Base-by-base conservation (phyloP, 768 basidiomycete genomes). In the Tricholomella constricta region DNA sequence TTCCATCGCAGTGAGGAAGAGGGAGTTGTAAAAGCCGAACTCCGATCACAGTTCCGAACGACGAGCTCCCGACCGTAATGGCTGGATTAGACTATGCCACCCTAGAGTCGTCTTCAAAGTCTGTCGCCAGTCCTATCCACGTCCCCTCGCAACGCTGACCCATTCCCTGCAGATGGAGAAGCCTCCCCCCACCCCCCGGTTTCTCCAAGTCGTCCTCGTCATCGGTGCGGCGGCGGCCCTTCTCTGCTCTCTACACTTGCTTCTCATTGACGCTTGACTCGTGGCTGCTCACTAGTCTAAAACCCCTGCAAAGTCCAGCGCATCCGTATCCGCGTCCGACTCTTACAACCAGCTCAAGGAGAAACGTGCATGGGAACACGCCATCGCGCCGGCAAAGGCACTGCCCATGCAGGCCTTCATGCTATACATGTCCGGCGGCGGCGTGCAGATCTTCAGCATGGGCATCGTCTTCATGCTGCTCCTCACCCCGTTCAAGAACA, bases 371-470 rank as follows among this genome's bases (percentile, higher is more conserved):
- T 91, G 92, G 89, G 91, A 93, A 56, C 77, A 91, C 36, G 92
- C 92, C 34, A 80, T 86, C 44, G 75, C 82, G 3, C 94, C 94
- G 1, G 91, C 90, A 29, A 97, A 98, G 70, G 84, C 86, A 12
- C 78, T 98, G 23, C 94, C 94, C 3, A 97, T 97, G 95, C 94
- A 98, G 65, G 93, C 88, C 4, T 89, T 98, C 74, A 98, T 98
- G 95, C 79, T 98, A 29, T 98, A 98, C 81, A 96, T 98, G 90
- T 95, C 94, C 19, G 95, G 95, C 31, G 88, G 92, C 11, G 92
- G 93, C 45, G 89, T 98, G 12, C 95, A 98, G 70, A 88, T 98
- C 37, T 97, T 98, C 70, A 95, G 93, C 72, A 92, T 98, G 77
- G 94, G 95, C 29, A 95, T 94, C 68, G 89, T 98, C 19, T 88